Base-by-base conservation (phyloP, 345 rosid genomes). In the Melaleuca alternifolia region DNA sequence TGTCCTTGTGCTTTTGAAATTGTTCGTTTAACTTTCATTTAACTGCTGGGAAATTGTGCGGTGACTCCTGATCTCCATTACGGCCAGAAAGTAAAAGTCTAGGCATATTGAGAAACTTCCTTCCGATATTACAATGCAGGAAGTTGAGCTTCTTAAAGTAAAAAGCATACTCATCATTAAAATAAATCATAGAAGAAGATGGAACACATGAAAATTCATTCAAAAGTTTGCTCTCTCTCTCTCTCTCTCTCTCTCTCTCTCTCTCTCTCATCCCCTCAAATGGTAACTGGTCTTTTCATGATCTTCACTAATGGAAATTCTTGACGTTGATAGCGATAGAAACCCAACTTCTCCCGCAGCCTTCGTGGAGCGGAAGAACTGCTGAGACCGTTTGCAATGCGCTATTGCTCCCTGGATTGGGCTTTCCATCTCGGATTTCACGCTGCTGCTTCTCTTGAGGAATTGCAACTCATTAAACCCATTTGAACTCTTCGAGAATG, bases 371-470 rank as follows among this genome's bases (percentile, higher is more conserved):
- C 89, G 90, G 83, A 91, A 87, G 86, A 86, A 87, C 89, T 94
- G 91, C 83, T 92, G 93, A 86, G 99, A 95, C 88, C 75, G 84
- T 46, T 86, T 86, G 84, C 89, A 88, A 75, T 88, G 86, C 14
- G 89, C 89, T 61, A 88, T 86, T 50, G 89, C 89, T 71, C 86
- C 87, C 84, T 83, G 87, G 71, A 88, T 88, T 5, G 89, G 89
- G 51, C 87, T 88, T 51, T 88, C 87, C 51, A 62, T 83, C 87
- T 86, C 87, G 28, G 89, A 88, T 87, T 89, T 91, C 79, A 89
- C 90, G 76, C 98, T 93, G 87, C 89, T 89, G 86, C 96, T 93
- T 90, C 95, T 93, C 92, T 91, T 95, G 65, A 94, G 92, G 84
- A 92, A 85, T 54, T 90, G 91, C 87, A 89, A 51, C 15, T 86